Evolutionary conservation across 768 basidiomycete species (phyloP).

Genomic region (Arthromyces matolae): DNA sequence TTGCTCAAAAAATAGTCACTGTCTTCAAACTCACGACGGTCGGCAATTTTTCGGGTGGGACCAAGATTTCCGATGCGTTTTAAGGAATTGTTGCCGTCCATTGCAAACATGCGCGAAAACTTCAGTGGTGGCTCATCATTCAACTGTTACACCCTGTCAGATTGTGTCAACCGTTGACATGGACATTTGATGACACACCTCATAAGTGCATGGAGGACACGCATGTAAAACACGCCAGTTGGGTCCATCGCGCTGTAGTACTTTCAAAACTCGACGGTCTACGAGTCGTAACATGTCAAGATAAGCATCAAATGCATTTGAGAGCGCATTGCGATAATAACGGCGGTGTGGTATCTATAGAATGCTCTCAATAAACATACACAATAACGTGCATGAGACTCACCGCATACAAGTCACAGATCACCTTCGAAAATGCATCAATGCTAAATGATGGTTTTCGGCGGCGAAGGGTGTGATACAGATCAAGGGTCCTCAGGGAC

Average conservation of each 20-base stretch:
- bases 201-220: constrained; percentile 33
- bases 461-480: not conserved
- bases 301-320: constrained; percentile 33
- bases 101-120: constrained; percentile 17
- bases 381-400: not conserved
- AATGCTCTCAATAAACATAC: not conserved
- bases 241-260: constrained; percentile 23
- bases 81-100: too few species aligned
- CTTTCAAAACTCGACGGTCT: constrained; percentile 14
- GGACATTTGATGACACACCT: constrained; percentile 14
- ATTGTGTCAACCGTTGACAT: not conserved
- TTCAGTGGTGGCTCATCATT: constrained; percentile 27
- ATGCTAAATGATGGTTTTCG: constrained; percentile 16
- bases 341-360: constrained; percentile 19
- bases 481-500: not conserved
- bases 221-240: constrained; percentile 31
- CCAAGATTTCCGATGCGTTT: too few species aligned
- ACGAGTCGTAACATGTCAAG: constrained; percentile 23
- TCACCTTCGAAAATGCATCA: constrained; percentile 20
- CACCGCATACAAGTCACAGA: constrained; percentile 23
- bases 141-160: constrained; percentile 16
- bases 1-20: too few species aligned
- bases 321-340: constrained; percentile 20
- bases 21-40: too few species aligned
- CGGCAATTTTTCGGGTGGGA: too few species aligned